These are phyloP conservation scores for Starmerella gropengiesseri DNA, from an alignment of 805 yeast genomes.

Conservation along the genomic window DNA sequence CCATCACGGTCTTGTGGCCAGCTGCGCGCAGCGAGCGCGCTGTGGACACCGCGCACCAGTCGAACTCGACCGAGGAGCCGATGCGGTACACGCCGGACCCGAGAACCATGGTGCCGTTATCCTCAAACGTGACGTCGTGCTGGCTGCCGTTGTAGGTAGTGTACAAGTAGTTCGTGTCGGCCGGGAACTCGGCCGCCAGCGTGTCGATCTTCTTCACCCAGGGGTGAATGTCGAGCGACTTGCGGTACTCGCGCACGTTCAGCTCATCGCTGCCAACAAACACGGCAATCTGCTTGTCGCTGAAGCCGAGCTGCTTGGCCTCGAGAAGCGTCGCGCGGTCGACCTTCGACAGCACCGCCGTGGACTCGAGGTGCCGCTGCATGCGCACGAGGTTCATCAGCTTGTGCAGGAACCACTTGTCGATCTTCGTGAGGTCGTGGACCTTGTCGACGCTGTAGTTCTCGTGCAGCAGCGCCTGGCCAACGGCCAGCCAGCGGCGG, in stretches of 20 bases:
- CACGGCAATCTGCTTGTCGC: constrained; percentile 82
- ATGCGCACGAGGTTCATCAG: constrained; percentile 84
- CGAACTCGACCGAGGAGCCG: constrained; percentile 97
- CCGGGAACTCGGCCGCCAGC: constrained; percentile 97
- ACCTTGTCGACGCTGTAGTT: constrained; percentile 83
- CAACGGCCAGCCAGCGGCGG: constrained; percentile 94
- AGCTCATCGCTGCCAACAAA: constrained; percentile 65
- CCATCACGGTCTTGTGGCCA: constrained; percentile 87
- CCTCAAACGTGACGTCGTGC: constrained; percentile 75
- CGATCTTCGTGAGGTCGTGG: constrained; percentile 85
- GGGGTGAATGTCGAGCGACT: constrained; percentile 69
- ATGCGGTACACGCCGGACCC: constrained; percentile 99
- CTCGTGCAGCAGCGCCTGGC: constrained; percentile 89
- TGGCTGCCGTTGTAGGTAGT: constrained; percentile 88
- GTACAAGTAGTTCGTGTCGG: constrained; percentile 88
- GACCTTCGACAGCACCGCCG: constrained; percentile 42
- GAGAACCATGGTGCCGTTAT: constrained; percentile 83
- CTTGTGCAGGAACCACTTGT: constrained; percentile 90
- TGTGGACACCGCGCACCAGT: constrained; percentile 98
- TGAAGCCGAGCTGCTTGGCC: constrained; percentile 90
- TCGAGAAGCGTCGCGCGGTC: constrained; percentile 43
- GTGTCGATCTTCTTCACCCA: constrained; percentile 96
- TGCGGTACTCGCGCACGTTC: constrained; percentile 73
- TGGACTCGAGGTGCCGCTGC: constrained; percentile 38
- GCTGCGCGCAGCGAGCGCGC: constrained; percentile 84